Base-by-base conservation (phyloP, 768 basidiomycete genomes). In the Xanthoconium stramineum region DNA sequence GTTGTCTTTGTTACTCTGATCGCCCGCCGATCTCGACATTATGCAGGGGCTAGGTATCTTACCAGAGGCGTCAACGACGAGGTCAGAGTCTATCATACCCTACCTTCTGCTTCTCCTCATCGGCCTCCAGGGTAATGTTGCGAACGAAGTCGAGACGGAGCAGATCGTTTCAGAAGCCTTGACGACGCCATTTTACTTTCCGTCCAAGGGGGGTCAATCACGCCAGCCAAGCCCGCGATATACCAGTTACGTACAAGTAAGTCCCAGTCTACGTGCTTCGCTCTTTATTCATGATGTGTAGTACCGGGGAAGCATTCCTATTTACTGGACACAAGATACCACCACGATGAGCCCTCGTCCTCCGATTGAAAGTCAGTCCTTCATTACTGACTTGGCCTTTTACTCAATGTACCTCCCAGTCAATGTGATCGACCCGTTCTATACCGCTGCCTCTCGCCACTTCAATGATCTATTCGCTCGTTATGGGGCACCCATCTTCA, bases 101-200 rank as follows among this genome's bases (percentile, higher is more conserved):
- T 24, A 1, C 17, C 13, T 44, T 15, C 28, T 2, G 13, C 17
- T 1, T 19, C n/a, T 30, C 15, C 32, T 61, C 35, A 59, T 40
- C 35, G 15, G 10, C 13, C 30, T 38, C 42, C 58, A 97, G 94
- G 97, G 97, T 4, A 93, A 95, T 67, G 96, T 98, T 11, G 96
- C 96, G 3, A 99, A 99, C 67, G 97, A 98, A 71, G 97, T 99
- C 2, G 97, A 99, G 73, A 97, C 94, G 0, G 97, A 99, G 69
- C 97, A 99, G 66, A 96, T 99, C 49, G 92, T 96, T 0, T 89
- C 88, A 9, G 94, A 96, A 66, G 89, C 91, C 0, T 68, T 91
- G 6, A 95, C 91, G 0, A 95, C 94, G 0, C 84, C 94, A 0
- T 95, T 97, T 68, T 92, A 94, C 67, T 88, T 80, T 61, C 91